These are phyloP conservation scores for Micromonas pusilla DNA, from an alignment of 139 green algal species.

Conservation along the genomic window DNA sequence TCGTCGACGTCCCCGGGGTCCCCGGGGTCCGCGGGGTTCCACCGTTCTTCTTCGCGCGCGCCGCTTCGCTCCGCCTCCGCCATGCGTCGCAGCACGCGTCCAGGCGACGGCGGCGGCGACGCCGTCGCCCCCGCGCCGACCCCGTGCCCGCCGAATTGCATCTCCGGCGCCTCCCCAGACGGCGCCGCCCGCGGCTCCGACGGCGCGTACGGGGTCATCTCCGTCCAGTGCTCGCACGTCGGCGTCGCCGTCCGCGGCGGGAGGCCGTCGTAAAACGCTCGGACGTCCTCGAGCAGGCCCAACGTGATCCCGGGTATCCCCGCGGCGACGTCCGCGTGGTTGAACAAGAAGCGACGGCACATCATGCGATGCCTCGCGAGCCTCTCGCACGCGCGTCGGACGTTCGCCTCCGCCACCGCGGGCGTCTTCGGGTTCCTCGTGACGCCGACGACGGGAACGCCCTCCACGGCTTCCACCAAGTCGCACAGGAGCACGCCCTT, in stretches of 20 bases:
- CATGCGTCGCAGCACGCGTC: too few species aligned
- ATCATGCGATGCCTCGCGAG: background rate
- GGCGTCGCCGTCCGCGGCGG: background rate
- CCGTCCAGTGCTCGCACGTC: background rate
- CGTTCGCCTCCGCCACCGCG: background rate
- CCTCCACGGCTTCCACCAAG: background rate
- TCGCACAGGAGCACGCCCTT: background rate
- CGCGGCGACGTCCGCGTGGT: slow-evolving; percentile 1
- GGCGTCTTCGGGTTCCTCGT: background rate
- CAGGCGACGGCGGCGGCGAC: too few species aligned
- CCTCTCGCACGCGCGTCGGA: background rate
- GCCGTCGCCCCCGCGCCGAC: too few species aligned
- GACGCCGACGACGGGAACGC: background rate
- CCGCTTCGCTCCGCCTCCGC: too few species aligned
- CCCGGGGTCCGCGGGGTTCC: too few species aligned
- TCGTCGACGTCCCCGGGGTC: too few species aligned
- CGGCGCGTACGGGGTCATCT: too few species aligned
- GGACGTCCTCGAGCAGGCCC: background rate
- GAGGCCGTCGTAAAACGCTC: background rate
- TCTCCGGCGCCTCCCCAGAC: too few species aligned
- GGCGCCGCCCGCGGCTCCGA: too few species aligned
- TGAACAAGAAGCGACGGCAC: background rate
- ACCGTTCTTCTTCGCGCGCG: too few species aligned
- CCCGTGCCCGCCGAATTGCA: too few species aligned
- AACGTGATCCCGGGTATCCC: background rate